A percentile compares a stretch with the other conserved stretches of the same genome.
These are phyloP conservation scores for Tulasnella sp. DNA, from an alignment of 768 basidiomycete genomes.

Conservation along the genomic window DNA sequence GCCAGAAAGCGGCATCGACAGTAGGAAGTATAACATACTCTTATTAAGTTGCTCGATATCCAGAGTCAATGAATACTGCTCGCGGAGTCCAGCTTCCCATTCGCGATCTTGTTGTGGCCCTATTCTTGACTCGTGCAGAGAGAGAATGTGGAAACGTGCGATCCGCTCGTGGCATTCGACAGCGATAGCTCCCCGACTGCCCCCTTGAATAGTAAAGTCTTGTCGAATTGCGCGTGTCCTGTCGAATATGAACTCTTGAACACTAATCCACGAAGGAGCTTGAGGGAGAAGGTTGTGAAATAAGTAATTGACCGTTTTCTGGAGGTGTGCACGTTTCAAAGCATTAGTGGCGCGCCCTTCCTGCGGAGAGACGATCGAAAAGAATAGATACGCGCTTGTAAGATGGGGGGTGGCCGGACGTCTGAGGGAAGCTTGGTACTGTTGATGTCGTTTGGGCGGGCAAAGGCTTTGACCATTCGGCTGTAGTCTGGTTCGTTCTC, in stretches of 20 bases:
- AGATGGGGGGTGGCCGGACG: slow-evolving; percentile 72
- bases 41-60: slow-evolving; percentile 90
- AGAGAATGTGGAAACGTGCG: slow-evolving; percentile 85
- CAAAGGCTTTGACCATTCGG: slow-evolving; percentile 86
- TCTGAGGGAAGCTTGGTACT: slow-evolving; percentile 78
- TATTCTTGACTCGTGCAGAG: slow-evolving; percentile 37
- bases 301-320: slow-evolving; percentile 88
- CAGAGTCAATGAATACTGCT: slow-evolving; percentile 24
- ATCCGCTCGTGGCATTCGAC: slow-evolving; percentile 91
- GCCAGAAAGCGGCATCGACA: background rate
- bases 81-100: slow-evolving; percentile 4
- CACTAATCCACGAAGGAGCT: slow-evolving; percentile 53
- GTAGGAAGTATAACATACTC: slow-evolving; percentile 41
- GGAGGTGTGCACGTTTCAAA: slow-evolving; percentile 9
- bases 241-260: slow-evolving; percentile 78
- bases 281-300: slow-evolving; percentile 68
- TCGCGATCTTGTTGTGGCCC: background rate
- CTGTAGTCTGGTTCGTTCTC: slow-evolving; percentile 59
- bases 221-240: slow-evolving; percentile 81
- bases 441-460: slow-evolving; percentile 82
- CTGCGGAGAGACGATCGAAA: background rate
- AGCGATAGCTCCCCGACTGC: slow-evolving; percentile 51
- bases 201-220: slow-evolving; percentile 90
- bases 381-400: slow-evolving; percentile 42
- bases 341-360: slow-evolving; percentile 2